Base-by-base conservation (phyloP, 2,329 filamentous ascomycete species). In the Sphaerulina vaccinii region DNA sequence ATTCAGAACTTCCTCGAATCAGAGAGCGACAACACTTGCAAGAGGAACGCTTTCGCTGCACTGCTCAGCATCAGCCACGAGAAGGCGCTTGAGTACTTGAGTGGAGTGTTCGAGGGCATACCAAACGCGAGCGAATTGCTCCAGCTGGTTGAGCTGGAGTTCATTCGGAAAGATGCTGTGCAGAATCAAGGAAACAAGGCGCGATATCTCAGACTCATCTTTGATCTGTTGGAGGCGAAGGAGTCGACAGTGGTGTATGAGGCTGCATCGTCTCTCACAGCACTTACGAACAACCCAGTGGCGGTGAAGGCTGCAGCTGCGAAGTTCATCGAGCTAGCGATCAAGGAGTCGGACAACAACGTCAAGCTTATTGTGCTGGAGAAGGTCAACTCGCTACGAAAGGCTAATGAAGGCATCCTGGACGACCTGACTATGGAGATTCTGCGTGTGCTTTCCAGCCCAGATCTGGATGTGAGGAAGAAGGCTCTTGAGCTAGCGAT, bases 331-430 rank as follows among this genome's bases (percentile, higher is more conserved):
- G 93, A 99, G 71, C 79, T 99, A 7, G 90, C 88, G 69, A 96
- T 99, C 70, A 96, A 95, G 74, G 93, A 97, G 73, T 86, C 93
- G 0, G 93, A 99, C 71, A 99, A 99, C 78, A 99, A 99, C 68
- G 93, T 99, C 59, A 99, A 99, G 76, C 84, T 99, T 39, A 99
- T 99, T 62, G 93, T 99, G 16, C 79, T 99, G 37, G 93, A 97
- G 67, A 87, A 92, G 39, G 93, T 99, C 32, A 87, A 96, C 65
- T 86, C 92, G 65, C 73, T 96, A 57, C 82, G 91, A 62, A 85
- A 86, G 68, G 89, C 89, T 72, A 95, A 96, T 62, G 88, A 93
- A 67, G 91, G 91, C 46, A 84, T 97, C 16, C 74, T 99, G 52
- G 91, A 97, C 67, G 93, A 99, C 65, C 74, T 97, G 42, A 90